Evolutionary conservation across 2,329 filamentous ascomycete species (phyloP).

Genomic region (Juglanconis sp.): DNA sequence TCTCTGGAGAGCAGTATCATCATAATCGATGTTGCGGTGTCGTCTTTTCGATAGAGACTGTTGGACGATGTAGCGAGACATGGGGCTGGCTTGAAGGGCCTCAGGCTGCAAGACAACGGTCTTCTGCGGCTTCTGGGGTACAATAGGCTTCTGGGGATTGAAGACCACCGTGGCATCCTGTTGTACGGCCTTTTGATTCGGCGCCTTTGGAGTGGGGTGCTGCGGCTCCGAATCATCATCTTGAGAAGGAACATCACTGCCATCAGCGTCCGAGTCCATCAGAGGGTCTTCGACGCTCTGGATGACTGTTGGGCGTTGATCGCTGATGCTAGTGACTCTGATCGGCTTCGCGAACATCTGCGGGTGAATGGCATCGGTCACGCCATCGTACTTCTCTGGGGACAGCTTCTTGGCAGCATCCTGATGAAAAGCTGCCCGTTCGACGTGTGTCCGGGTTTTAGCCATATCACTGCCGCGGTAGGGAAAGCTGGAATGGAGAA

Average conservation of each 20-base stretch:
- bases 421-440: slow-evolving; percentile 10
- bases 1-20: slow-evolving; percentile 50
- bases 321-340: slow-evolving; percentile 22
- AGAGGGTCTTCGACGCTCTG: slow-evolving; percentile 24
- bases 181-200: slow-evolving; percentile 16
- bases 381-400: slow-evolving; percentile 23
- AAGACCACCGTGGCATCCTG: slow-evolving; percentile 15
- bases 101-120: slow-evolving; percentile 12
- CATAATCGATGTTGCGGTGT: slow-evolving; percentile 50
- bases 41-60: slow-evolving; percentile 35
- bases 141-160: slow-evolving; percentile 11
- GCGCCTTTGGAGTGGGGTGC: slow-evolving; percentile 22
- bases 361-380: slow-evolving; percentile 13
- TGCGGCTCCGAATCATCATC: slow-evolving; percentile 27
- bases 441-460: slow-evolving; percentile 21
- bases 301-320: slow-evolving; percentile 27
- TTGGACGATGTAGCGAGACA: slow-evolving; percentile 19
- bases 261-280: slow-evolving; percentile 23
- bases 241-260: slow-evolving; percentile 25
- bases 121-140: slow-evolving; percentile 13
- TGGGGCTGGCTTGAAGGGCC: slow-evolving; percentile 17
- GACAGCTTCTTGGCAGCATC: slow-evolving; percentile 18
- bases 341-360: slow-evolving; percentile 7
- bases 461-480: slow-evolving; percentile 34
- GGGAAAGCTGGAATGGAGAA: slow-evolving; percentile 30